Base-by-base conservation (phyloP, 148 eudicot genomes). In the Spergularia bocconei region DNA sequence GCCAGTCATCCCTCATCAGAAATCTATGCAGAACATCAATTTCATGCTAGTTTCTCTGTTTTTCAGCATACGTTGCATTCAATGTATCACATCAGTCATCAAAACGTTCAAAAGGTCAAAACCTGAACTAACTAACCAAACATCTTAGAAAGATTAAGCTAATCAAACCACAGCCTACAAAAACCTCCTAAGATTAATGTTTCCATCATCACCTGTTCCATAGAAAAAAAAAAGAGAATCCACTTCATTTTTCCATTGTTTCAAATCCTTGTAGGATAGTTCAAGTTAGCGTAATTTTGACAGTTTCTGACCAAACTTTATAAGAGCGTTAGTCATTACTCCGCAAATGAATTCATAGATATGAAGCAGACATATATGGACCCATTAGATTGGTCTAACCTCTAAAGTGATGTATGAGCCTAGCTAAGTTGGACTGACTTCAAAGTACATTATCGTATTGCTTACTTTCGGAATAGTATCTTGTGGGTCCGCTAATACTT, bases 361-460 rank as follows among this genome's bases (percentile, higher is more conserved):
- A 64, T 48, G 56, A 65, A 76, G 71, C 16, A 55, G 63, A 55
- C 44, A 57, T 54, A 25, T 52, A 65, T 64, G 81, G 77, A 66
- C 73, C 77, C 77, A 73, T 79, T 60, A 70, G n/a, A 70, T 70
- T 71, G 51, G 75, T 64, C 23, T 41, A 53, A 65, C 16, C 52
- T 66, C 69, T 66, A 41, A 44, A 61, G 71, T 75, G 79, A 44
- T 55, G 13, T 21, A 64, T 70, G 82, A 63, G 69, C 51, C 16
- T 62, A 63, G 75, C 75, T 23, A 80, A 80, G 67, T 75, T 80
- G 75, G 75, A 62, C 71, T 55, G 23, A 52, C 44, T 59, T 50
- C 38, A 25, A 29, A 36, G 64, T 70, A 74, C 78, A 69, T 33
- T 41, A 36, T 59, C 53, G 56, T 67, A 72, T 78, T 29, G 66